Conservation (phyloP, 1,284 basidiomycete species). For the Rhodotorula sp. region DNA sequence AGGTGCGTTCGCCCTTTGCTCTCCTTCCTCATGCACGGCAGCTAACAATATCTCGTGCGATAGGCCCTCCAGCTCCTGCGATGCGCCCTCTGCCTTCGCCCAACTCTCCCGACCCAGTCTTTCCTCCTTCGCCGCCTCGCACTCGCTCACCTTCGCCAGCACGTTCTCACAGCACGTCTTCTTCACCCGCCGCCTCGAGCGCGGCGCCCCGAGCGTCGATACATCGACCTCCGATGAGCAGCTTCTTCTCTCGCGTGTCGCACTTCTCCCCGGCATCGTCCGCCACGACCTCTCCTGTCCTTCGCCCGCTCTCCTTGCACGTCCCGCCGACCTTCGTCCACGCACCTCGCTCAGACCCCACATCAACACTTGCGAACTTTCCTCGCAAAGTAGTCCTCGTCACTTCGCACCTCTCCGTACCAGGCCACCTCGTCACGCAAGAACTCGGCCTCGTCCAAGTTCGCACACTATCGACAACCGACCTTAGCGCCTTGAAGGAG, state of each 20-base stretch:
- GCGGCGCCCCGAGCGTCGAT: neutral
- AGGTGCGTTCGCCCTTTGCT: neutral
- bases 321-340: neutral
- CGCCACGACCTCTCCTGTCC: neutral
- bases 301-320: neutral
- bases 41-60: neutral
- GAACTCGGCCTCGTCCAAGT: constrained; percentile 11
- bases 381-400: neutral
- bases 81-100: neutral
- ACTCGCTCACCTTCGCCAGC: neutral
- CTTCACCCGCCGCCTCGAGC: too few relatives aligned
- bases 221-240: neutral
- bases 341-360: neutral
- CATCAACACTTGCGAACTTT: neutral
- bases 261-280: neutral
- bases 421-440: neutral
- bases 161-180: neutral
- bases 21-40: neutral
- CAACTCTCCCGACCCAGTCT: neutral
- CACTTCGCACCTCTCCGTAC: neutral
- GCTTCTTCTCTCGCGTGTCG: neutral
- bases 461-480: neutral
- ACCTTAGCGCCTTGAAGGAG: constrained; percentile 2
- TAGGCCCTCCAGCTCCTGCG: neutral
- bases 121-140: constrained; percentile 4